phyloP scores from a whole-genome alignment of 192 early-diverging fungal species.

The Backusella liffmaniae region DNA sequence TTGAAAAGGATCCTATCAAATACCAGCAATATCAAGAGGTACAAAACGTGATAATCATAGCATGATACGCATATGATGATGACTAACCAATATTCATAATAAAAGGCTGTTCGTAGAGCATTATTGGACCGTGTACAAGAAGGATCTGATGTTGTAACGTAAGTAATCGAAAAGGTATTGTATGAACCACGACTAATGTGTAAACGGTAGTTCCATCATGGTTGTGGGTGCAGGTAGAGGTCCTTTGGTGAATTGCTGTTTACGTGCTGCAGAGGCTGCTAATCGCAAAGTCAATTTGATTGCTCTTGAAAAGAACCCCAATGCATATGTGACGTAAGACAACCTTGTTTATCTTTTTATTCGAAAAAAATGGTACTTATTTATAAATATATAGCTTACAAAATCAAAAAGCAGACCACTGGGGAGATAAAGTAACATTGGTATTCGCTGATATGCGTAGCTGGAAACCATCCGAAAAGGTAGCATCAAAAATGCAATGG shows the following conservation, averaged over 20 bases:
- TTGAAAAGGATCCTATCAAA: slow-evolving; percentile 94
- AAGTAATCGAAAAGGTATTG: background rate
- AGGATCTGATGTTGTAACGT: slow-evolving; percentile 51
- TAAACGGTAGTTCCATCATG: slow-evolving; percentile 65
- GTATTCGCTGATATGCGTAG: slow-evolving; percentile 91
- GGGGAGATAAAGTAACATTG: slow-evolving; percentile 82
- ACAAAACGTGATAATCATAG: background rate
- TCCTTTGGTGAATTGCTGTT: slow-evolving; percentile 86
- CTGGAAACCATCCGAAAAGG: slow-evolving; percentile 71
- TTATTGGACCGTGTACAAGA: slow-evolving; percentile 49
- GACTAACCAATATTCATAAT: background rate
- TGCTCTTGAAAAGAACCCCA: slow-evolving; percentile 97
- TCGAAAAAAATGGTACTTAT: background rate
- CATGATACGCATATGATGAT: too few species aligned
- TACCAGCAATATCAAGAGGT: slow-evolving; percentile 88
- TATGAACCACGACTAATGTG: background rate
- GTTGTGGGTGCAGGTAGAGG: slow-evolving; percentile 97
- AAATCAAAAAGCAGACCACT: slow-evolving; percentile 67
- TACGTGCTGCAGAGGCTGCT: slow-evolving; percentile 70
- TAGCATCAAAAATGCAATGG: slow-evolving; percentile 14
- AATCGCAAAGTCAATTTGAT: slow-evolving; percentile 65
- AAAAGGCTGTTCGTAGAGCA: slow-evolving; percentile 53
- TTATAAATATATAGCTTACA: slow-evolving; percentile 67
- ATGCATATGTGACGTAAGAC: slow-evolving; percentile 82
- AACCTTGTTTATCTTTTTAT: background rate